Evolutionary conservation across 768 basidiomycete species (phyloP).

Genomic region (Gloeostereum incarnatum): DNA sequence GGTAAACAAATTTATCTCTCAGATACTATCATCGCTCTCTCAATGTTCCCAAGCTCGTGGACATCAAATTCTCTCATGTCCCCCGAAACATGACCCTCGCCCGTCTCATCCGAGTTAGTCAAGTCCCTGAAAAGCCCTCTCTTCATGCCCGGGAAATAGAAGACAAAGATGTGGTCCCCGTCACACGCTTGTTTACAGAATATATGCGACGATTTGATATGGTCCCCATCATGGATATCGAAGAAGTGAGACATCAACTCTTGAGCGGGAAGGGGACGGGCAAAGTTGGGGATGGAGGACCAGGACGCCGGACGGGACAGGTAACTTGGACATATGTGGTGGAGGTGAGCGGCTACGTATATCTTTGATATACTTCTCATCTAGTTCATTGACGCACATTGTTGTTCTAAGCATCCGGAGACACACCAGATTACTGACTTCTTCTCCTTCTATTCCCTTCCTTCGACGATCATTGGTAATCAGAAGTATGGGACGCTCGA

Average conservation of each 20-base stretch:
- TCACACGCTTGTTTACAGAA: constrained; percentile 58
- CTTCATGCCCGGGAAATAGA: constrained; percentile 83
- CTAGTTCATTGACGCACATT: background rate
- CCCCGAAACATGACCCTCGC: constrained; percentile 85
- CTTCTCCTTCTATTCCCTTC: constrained; percentile 94
- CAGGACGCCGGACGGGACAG: constrained; percentile 58
- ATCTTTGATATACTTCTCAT: background rate
- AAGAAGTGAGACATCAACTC: constrained; percentile 83
- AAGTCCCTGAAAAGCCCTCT: constrained; percentile 42
- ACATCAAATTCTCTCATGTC: constrained; percentile 82
- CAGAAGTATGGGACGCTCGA: constrained; percentile 67
- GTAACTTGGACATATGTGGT: constrained; percentile 97
- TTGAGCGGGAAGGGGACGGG: constrained; percentile 73
- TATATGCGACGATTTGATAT: constrained; percentile 88
- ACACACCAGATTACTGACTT: constrained; percentile 88
- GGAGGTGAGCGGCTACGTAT: constrained; percentile 45
- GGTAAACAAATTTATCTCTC: constrained; percentile 6
- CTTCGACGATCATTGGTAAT: constrained; percentile 83
- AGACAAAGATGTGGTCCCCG: constrained; percentile 62
- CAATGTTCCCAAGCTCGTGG: constrained; percentile 87
- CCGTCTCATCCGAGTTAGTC: constrained; percentile 75
- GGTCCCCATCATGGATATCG: constrained; percentile 60
- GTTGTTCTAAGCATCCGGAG: constrained; percentile 75
- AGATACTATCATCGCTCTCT: constrained; percentile 91
- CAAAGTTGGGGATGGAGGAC: constrained; percentile 36